phyloP scores from a whole-genome alignment of 2,329 filamentous ascomycete species.

The Fusarium sp. region DNA sequence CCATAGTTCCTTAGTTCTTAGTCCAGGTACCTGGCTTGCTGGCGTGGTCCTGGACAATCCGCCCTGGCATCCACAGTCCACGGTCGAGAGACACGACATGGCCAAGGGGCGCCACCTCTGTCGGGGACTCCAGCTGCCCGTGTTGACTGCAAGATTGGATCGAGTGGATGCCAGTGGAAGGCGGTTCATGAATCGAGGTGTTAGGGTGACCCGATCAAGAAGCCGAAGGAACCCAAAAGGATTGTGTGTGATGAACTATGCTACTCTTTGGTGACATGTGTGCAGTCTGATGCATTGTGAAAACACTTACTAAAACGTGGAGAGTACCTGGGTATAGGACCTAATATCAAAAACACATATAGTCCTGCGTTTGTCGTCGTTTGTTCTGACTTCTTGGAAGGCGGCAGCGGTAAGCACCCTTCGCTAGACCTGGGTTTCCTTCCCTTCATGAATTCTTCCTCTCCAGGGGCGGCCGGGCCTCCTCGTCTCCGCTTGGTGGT shows the following conservation, averaged over 20 bases:
- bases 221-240: constrained; percentile 34
- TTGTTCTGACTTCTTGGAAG: constrained; percentile 1
- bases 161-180: constrained; percentile 31
- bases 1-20: constrained; percentile 19
- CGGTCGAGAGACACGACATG: constrained; percentile 20
- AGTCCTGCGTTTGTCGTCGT: not conserved
- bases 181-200: constrained; percentile 33
- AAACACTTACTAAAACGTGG: not conserved
- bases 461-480: constrained; percentile 28
- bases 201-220: constrained; percentile 28
- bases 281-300: not conserved
- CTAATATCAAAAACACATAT: not conserved
- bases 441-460: constrained; percentile 18
- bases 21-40: constrained; percentile 27
- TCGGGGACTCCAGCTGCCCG: constrained; percentile 31
- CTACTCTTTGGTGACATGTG: constrained; percentile 3
- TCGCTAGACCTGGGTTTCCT: constrained; percentile 4
- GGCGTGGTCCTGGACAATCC: constrained; percentile 15
- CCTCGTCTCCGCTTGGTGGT: constrained; percentile 26
- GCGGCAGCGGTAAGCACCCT: not conserved
- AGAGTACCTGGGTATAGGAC: not conserved
- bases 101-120: constrained; percentile 37
- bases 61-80: constrained; percentile 23
- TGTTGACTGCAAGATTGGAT: constrained; percentile 26
- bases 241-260: constrained; percentile 7